Conservation (phyloP, 768 basidiomycete genomes). For the Russula ochroleuca region DNA sequence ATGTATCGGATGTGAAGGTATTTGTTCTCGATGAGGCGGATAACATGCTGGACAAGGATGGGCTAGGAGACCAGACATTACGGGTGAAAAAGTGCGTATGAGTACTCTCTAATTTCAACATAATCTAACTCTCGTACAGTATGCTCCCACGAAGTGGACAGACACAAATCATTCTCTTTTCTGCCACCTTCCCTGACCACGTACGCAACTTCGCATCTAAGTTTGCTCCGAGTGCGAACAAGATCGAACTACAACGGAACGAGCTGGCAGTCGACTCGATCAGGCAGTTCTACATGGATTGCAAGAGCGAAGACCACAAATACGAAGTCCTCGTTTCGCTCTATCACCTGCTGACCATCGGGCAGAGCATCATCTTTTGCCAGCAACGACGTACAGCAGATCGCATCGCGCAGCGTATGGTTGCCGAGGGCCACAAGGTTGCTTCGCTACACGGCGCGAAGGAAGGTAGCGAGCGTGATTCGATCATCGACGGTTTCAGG, state of each 20-base stretch:
- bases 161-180: conserved; percentile 91
- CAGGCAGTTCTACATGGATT: conserved; percentile 97
- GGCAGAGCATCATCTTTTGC: conserved; percentile 98
- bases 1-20: conserved; percentile 76
- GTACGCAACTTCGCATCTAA: conserved; percentile 89
- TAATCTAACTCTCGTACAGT: conserved; percentile 36
- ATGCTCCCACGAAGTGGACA: conserved; percentile 50
- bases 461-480: conserved; percentile 83
- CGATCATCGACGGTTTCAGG: conserved; percentile 91
- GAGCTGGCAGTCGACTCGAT: conserved; percentile 93
- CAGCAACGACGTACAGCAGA: conserved; percentile 93
- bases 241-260: conserved; percentile 91
- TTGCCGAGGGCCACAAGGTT: conserved; percentile 90
- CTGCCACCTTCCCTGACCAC: conserved; percentile 94
- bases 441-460: conserved; percentile 94
- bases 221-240: conserved; percentile 92
- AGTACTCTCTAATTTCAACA: background rate
- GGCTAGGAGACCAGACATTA: conserved; percentile 89
- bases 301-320: conserved; percentile 85
- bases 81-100: conserved; percentile 82
- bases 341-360: conserved; percentile 88
- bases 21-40: conserved; percentile 98
- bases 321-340: conserved; percentile 91
- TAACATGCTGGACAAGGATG: conserved; percentile 96
- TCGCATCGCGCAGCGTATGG: conserved; percentile 86